Conservation (phyloP, 169 alveolate species). For the Plasmodium vinckei region DNA sequence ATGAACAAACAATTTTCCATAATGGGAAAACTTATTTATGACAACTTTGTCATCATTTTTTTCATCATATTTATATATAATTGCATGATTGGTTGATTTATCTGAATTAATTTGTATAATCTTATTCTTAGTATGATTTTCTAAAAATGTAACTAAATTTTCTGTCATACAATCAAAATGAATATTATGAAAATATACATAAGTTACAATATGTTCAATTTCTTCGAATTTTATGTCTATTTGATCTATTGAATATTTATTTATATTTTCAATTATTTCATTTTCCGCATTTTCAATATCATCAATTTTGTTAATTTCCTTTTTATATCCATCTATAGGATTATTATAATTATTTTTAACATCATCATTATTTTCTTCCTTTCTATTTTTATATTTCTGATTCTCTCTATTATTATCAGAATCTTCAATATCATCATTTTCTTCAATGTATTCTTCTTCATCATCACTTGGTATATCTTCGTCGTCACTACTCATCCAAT, state of each 20-base stretch:
- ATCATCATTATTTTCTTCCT: neutral
- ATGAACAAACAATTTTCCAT: conserved; percentile 74
- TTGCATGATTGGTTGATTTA: conserved; percentile 59
- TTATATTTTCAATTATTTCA: conserved; percentile 55
- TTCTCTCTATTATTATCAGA: neutral
- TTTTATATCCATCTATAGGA: neutral
- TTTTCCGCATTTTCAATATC: neutral
- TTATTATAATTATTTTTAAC: conserved; percentile 9
- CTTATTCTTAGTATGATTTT: conserved; percentile 37
- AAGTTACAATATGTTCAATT: conserved; percentile 65
- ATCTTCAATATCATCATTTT: neutral
- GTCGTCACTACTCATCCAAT: conserved; percentile 78
- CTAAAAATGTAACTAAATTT: conserved; percentile 60
- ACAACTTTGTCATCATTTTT: conserved; percentile 55
- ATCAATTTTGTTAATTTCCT: conserved; percentile 8
- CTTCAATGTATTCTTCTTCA: conserved; percentile 33
- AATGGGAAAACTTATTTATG: conserved; percentile 65
- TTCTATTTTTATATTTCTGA: conserved; percentile 1
- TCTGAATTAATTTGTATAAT: conserved; percentile 73
- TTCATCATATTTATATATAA: conserved; percentile 68
- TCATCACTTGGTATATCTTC: conserved; percentile 74
- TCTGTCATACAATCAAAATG: conserved; percentile 66
- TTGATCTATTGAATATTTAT: conserved; percentile 64
- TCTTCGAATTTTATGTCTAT: conserved; percentile 65
- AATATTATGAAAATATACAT: conserved; percentile 64